Conservation (phyloP, 352 stramenopile species). For the Lagenidium giganteum region DNA sequence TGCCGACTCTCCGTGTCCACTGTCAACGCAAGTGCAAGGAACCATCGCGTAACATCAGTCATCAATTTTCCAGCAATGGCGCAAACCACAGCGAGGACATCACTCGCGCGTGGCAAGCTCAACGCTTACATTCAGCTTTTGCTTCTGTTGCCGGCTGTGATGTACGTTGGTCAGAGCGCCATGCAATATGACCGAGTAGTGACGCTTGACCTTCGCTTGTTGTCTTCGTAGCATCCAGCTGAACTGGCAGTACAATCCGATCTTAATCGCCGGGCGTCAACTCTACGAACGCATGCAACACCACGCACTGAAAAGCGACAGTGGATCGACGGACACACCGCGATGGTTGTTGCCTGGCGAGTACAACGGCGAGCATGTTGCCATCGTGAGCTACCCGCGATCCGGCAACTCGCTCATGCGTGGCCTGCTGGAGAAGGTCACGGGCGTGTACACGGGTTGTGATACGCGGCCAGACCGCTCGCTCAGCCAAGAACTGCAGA, state of each 20-base stretch:
- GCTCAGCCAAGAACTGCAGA: constrained; percentile 84
- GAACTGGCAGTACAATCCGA: constrained; percentile 65
- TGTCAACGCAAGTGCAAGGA: too few species aligned
- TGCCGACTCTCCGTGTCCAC: too few species aligned
- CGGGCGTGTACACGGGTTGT: constrained; percentile 94
- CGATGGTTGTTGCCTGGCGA: constrained; percentile 70
- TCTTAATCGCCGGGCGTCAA: constrained; percentile 39
- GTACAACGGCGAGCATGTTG: constrained; percentile 61
- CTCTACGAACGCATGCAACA: constrained; percentile 19
- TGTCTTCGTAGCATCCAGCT: constrained; percentile 30
- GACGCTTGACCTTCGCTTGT: neutral
- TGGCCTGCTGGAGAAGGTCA: constrained; percentile 93
- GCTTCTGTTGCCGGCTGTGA: constrained; percentile 57
- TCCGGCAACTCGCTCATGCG: constrained; percentile 97
- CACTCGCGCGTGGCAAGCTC: too few species aligned
- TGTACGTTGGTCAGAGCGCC: constrained; percentile 28
- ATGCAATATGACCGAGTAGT: constrained; percentile 1
- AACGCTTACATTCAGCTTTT: constrained; percentile 52
- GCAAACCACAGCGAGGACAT: too few species aligned
- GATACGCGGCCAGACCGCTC: constrained; percentile 95
- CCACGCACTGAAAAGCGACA: neutral
- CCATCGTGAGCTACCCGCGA: constrained; percentile 95
- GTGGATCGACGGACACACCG: constrained; percentile 10
- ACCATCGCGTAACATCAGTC: too few species aligned
- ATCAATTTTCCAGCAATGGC: too few species aligned